phyloP scores from a whole-genome alignment of 2,329 filamentous ascomycete species.

The Epicoccum sorghinum region DNA sequence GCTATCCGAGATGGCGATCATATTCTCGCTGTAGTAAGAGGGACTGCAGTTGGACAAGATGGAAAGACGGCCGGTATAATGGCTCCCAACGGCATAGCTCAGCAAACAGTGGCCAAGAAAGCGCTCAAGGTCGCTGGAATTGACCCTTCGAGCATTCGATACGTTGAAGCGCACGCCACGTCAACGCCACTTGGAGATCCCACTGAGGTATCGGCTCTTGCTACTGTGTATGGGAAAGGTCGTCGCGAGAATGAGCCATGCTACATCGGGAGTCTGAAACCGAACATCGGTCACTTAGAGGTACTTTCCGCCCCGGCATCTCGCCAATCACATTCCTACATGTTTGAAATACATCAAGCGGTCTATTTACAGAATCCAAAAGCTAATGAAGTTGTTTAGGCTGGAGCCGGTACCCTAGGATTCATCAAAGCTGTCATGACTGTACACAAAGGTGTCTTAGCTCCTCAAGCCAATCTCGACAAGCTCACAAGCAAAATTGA shows the following conservation, averaged over 20 bases:
- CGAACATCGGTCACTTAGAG: conserved; percentile 40
- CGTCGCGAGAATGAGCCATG: conserved; percentile 21
- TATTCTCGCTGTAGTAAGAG: conserved; percentile 40
- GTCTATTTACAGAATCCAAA: not conserved
- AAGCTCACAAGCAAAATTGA: conserved; percentile 24
- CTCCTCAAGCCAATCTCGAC: conserved; percentile 33
- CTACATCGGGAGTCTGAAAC: conserved; percentile 39
- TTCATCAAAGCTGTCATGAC: conserved; percentile 32
- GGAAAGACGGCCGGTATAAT: conserved; percentile 34
- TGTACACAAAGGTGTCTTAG: conserved; percentile 37
- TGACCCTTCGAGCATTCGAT: conserved; percentile 34
- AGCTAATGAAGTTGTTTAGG: conserved; percentile 1
- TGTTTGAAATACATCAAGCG: too few species aligned
- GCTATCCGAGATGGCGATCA: conserved; percentile 49
- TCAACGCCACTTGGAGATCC: conserved; percentile 61
- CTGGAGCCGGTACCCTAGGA: conserved; percentile 27
- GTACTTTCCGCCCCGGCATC: not conserved
- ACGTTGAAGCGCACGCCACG: conserved; percentile 58
- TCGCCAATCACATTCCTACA: not conserved
- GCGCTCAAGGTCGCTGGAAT: conserved; percentile 47
- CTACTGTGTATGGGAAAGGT: conserved; percentile 23
- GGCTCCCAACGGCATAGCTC: conserved; percentile 53
- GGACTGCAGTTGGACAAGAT: conserved; percentile 34
- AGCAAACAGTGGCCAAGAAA: conserved; percentile 25
- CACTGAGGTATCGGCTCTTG: conserved; percentile 33